Conservation (phyloP, 371 early-diverging fungal genomes). For the Rhizomucor miehei region DNA sequence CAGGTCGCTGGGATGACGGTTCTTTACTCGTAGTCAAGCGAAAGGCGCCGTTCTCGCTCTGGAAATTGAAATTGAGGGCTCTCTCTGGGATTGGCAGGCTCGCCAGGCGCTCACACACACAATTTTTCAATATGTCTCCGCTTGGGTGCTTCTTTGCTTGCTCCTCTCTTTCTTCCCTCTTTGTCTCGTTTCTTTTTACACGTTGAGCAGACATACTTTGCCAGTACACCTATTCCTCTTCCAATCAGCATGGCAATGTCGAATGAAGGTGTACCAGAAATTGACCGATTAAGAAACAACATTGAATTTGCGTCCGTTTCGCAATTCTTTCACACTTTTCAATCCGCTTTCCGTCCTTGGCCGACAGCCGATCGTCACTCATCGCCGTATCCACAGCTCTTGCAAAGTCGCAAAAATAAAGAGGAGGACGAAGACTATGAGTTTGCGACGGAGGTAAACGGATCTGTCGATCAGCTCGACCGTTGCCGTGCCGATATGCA, state of each 20-base stretch:
- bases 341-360: constrained; percentile 44
- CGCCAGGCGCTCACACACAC: no score
- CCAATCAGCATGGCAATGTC: constrained; percentile 2
- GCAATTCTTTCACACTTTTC: constrained; percentile 45
- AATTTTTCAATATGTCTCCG: no score
- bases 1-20: no score
- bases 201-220: neutral
- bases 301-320: constrained; percentile 46
- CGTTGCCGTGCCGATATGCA: neutral
- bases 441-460: constrained; percentile 31
- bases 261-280: constrained; percentile 15
- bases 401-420: constrained; percentile 4
- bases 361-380: constrained; percentile 17
- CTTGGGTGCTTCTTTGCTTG: no score
- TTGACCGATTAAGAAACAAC: constrained; percentile 38
- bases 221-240: neutral
- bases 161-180: no score
- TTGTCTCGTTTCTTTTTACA: no score
- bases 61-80: no score
- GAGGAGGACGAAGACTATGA: constrained; percentile 17
- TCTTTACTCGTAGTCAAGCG: no score
- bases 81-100: no score
- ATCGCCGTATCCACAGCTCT: constrained; percentile 5
- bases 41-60: no score
- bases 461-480: constrained; percentile 1